phyloP scores from a whole-genome alignment of 148 eudicot species.

The Pouteria glomerata region DNA sequence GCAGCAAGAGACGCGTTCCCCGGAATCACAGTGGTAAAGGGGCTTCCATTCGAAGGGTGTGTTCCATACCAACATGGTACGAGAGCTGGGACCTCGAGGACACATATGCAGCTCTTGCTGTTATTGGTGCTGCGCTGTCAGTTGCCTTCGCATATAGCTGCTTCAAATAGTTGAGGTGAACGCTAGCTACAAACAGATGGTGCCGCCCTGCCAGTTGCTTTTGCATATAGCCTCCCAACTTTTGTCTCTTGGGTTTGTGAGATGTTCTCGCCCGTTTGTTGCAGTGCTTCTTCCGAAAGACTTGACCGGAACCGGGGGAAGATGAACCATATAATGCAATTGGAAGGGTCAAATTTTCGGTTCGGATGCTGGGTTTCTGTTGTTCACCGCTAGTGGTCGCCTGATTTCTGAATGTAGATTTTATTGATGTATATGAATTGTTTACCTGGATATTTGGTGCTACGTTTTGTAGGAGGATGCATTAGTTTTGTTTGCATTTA shows the following conservation, averaged over 20 bases:
- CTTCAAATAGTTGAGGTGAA: slow-evolving; percentile 45
- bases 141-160: slow-evolving; percentile 65
- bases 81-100: slow-evolving; percentile 95
- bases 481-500: too few relatives aligned
- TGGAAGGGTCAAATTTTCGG: not conserved
- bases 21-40: slow-evolving; percentile 43
- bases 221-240: slow-evolving; percentile 69
- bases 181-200: slow-evolving; percentile 5
- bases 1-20: slow-evolving; percentile 31
- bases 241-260: not conserved
- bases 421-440: not conserved
- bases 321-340: not conserved
- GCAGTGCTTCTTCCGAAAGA: not conserved
- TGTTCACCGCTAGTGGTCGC: not conserved
- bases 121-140: slow-evolving; percentile 69
- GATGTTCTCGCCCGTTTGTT: too few relatives aligned
- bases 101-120: slow-evolving; percentile 77
- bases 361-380: not conserved
- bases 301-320: not conserved
- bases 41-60: slow-evolving; percentile 44
- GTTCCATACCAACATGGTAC: slow-evolving; percentile 73
- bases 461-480: too few relatives aligned
- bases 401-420: not conserved
- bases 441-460: not conserved
- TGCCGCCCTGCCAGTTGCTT: slow-evolving; percentile 67